phyloP scores from a whole-genome alignment of 2,329 filamentous ascomycete species.

The Phialophora verrucosa region DNA sequence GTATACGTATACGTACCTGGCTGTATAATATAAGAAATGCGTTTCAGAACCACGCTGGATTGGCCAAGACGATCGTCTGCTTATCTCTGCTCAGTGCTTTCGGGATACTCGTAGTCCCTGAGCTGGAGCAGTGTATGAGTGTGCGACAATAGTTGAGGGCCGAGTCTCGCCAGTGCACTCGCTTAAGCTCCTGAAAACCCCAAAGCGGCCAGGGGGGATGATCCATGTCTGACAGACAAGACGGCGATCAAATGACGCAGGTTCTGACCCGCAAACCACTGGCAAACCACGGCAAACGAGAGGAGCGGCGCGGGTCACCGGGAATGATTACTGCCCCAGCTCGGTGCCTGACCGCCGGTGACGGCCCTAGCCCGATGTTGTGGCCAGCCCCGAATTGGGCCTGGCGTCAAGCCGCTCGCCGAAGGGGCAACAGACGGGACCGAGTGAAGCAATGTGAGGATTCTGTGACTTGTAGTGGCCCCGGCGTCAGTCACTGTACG shows the following conservation, averaged over 20 bases:
- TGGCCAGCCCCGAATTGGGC: neutral
- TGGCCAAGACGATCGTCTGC: neutral
- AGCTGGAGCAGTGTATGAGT: neutral
- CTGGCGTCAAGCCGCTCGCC: neutral
- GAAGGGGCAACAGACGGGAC: conserved; percentile 2
- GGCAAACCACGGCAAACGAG: too few species aligned
- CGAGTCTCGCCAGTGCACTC: neutral
- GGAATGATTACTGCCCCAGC: neutral
- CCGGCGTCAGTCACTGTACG: neutral
- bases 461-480: neutral
- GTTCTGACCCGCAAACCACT: neutral
- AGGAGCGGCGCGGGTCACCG: neutral
- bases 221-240: neutral
- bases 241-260: neutral
- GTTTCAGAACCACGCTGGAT: neutral
- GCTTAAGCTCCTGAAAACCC: conserved; percentile 9
- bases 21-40: neutral
- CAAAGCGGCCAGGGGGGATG: neutral
- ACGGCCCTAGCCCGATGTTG: neutral
- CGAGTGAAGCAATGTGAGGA: neutral
- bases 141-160: neutral
- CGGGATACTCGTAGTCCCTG: neutral
- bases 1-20: neutral
- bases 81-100: neutral
- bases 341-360: neutral